Percentiles rank a stretch among this genome's conserved stretches.
phyloP scores from a whole-genome alignment of 208 protist genomes.

The Trypanosoma melophagium region DNA sequence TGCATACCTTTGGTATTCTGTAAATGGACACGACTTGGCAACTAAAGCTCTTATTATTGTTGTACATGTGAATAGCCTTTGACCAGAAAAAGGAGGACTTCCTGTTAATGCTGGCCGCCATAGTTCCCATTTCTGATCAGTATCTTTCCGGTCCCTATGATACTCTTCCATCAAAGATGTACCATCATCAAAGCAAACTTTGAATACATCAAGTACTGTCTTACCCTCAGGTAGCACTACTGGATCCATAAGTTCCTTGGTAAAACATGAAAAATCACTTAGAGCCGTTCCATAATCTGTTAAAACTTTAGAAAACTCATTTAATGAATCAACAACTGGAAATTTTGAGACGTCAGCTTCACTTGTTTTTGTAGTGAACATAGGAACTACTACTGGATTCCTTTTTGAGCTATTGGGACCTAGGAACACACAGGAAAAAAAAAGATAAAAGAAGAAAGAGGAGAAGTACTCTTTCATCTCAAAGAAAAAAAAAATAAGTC shows the following conservation, averaged over 20 bases:
- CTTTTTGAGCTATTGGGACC: neutral
- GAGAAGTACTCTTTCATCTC: too few relatives aligned
- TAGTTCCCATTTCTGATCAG: conserved; percentile 46
- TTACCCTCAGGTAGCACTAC: conserved; percentile 43
- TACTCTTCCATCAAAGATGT: conserved; percentile 42
- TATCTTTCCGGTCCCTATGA: conserved; percentile 47
- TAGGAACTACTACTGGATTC: conserved; percentile 9
- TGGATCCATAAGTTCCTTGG: conserved; percentile 50
- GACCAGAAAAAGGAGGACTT: conserved; percentile 44
- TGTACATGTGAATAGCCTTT: conserved; percentile 55
- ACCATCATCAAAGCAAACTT: conserved; percentile 57
- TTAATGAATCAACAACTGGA: conserved; percentile 41
- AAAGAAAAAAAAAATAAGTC: too few relatives aligned
- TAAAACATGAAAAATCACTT: conserved; percentile 52
- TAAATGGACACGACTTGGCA: conserved; percentile 48
- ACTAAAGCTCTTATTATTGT: conserved; percentile 59
- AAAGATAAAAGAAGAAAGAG: neutral
- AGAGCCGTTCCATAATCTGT: conserved; percentile 64
- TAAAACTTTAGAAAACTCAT: conserved; percentile 50
- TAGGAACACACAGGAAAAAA: neutral
- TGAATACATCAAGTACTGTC: conserved; percentile 60
- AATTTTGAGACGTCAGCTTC: conserved; percentile 42
- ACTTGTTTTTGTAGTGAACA: conserved; percentile 45
- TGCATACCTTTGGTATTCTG: conserved; percentile 66
- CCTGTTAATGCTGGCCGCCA: conserved; percentile 43